A percentile compares a stretch with the other conserved stretches of the same genome.
Evolutionary conservation across 1,284 basidiomycete genomes (phyloP).

Genomic region (Sporisorium graminicola): DNA sequence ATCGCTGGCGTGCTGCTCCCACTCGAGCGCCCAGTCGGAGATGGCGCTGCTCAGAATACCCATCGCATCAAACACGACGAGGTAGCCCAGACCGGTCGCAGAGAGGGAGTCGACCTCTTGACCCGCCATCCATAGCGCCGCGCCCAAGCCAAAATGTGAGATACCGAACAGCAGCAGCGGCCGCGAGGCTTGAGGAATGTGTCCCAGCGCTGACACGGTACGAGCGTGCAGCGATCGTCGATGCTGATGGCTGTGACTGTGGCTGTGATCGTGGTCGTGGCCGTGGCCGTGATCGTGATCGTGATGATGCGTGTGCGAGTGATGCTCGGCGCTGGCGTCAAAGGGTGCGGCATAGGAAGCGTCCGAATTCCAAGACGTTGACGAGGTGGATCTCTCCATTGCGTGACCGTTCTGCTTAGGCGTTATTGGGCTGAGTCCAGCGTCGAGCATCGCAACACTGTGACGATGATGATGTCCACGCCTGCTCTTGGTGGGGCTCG

Average conservation of each 20-base stretch:
- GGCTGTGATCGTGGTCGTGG: slow-evolving; percentile 30
- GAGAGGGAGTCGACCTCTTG: slow-evolving; percentile 88
- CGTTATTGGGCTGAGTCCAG: slow-evolving; percentile 30
- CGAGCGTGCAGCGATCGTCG: slow-evolving; percentile 33
- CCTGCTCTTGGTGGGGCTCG: slow-evolving; percentile 53
- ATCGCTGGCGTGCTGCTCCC: slow-evolving; percentile 46
- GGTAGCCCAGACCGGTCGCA: slow-evolving; percentile 91
- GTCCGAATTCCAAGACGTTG: slow-evolving; percentile 34
- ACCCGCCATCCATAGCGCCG: slow-evolving; percentile 85
- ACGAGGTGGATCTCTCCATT: slow-evolving; percentile 42
- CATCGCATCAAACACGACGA: slow-evolving; percentile 90
- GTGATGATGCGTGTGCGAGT: slow-evolving; percentile 4
- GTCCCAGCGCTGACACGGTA: slow-evolving; percentile 55
- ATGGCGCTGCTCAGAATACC: slow-evolving; percentile 55
- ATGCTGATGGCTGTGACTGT: slow-evolving; percentile 16
- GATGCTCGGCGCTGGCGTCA: slow-evolving; percentile 9
- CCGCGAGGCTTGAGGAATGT: slow-evolving; percentile 69
- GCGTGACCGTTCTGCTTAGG: slow-evolving; percentile 22
- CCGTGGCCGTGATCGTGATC: slow-evolving; percentile 7
- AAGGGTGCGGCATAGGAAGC: slow-evolving; percentile 8
- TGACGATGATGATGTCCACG: slow-evolving; percentile 60
- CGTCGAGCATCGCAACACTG: slow-evolving; percentile 56
- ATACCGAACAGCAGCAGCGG: slow-evolving; percentile 71
- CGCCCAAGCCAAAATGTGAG: slow-evolving; percentile 73
- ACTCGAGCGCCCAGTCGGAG: slow-evolving; percentile 43